phyloP scores from a whole-genome alignment of 306 rosid species.

The Cucurbita pepo region DNA sequence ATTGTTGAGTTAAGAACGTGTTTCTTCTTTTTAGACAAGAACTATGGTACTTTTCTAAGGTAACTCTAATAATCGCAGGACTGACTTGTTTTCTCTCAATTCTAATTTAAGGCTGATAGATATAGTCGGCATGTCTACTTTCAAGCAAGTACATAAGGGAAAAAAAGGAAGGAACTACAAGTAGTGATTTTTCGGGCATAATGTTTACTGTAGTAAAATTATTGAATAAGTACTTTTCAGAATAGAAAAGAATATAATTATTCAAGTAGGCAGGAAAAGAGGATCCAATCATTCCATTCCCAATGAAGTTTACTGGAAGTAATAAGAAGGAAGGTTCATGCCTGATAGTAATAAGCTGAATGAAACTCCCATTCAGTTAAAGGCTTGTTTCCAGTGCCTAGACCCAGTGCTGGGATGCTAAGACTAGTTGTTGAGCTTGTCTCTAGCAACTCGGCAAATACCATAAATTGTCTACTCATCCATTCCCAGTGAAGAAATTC shows the following conservation, averaged over 20 bases:
- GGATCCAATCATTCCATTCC: neutral
- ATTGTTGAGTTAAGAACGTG: neutral
- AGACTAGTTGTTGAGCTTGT: constrained; percentile 45
- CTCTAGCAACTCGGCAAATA: constrained; percentile 83
- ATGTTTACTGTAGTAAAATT: neutral
- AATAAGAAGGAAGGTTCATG: constrained; percentile 15
- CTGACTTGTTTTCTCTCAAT: neutral
- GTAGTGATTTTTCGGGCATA: neutral
- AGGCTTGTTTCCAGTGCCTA: constrained; percentile 38
- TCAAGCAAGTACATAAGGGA: neutral
- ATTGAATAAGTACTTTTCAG: neutral
- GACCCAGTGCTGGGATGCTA: constrained; percentile 28
- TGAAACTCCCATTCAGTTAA: constrained; percentile 72
- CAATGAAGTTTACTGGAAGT: neutral
- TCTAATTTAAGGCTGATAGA: neutral
- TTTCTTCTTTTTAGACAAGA: neutral
- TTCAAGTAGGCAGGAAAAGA: neutral
- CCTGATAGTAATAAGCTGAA: constrained; percentile 85
- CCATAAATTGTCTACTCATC: constrained; percentile 92
- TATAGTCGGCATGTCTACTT: neutral
- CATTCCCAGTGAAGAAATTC: constrained; percentile 90
- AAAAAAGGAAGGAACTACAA: neutral
- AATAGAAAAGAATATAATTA: neutral
- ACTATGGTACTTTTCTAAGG: neutral
- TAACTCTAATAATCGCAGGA: neutral